Conservation (phyloP, 2,329 filamentous ascomycete species). For the Cadophora gregata region DNA sequence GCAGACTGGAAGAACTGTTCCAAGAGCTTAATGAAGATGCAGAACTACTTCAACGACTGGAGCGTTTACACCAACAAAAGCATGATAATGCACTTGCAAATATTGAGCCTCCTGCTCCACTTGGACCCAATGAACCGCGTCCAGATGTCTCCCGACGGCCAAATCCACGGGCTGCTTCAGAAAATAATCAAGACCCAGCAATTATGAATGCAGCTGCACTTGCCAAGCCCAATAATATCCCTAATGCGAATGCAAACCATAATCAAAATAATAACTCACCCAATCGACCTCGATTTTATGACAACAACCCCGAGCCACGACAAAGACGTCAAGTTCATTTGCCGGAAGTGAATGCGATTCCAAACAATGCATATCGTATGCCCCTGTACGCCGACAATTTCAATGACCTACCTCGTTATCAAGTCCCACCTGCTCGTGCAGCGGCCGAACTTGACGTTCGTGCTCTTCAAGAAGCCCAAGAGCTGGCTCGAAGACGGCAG, state of each 20-base stretch:
- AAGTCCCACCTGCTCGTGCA: not conserved
- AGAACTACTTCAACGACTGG: not conserved
- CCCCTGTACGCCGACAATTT: not conserved
- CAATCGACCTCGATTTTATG: not conserved
- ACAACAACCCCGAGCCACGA: not conserved
- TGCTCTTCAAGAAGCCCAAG: no score
- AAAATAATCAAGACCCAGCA: not conserved
- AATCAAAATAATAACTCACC: not conserved
- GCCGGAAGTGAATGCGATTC: not conserved
- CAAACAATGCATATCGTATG: not conserved
- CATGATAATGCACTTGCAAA: not conserved
- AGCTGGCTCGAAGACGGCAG: not conserved
- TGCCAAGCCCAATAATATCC: not conserved
- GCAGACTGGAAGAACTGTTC: not conserved
- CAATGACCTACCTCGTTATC: not conserved
- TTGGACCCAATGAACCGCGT: not conserved
- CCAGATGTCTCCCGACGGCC: not conserved
- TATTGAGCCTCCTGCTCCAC: not conserved
- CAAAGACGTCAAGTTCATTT: not conserved
- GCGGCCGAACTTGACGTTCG: not conserved
- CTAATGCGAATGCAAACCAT: not conserved
- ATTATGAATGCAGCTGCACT: not conserved
- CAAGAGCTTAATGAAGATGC: not conserved
- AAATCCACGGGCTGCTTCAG: not conserved
- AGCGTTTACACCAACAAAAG: not conserved